Base-by-base conservation (phyloP, 2,329 filamentous ascomycete genomes). In the Fusarium luffae region DNA sequence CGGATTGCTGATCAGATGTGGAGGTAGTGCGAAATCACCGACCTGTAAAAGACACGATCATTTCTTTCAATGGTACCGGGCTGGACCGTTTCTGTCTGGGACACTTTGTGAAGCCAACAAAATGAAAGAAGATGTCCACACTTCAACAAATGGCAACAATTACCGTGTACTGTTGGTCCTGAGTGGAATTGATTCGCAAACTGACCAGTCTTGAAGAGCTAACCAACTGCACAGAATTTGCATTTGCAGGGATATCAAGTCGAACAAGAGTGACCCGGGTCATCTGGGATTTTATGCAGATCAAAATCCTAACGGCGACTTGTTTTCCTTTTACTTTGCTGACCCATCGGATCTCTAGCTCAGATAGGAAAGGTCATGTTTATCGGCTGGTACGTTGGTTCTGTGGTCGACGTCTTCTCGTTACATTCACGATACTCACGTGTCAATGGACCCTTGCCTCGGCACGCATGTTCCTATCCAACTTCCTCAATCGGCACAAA, bases 401-500 rank as follows among this genome's bases (percentile, higher is more conserved):
- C 58, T 30, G 13, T 51, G 58, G 48, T 64, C 49, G 42, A 63
- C 59, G 63, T 59, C 61, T 60, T n/a, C 25, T 66, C 54, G 41
- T 34, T 10, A 16, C 60, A 66, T 37, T 41, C 34, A 41, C 34
- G n/a, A 52, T 13, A 21, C 62, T 66, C 63, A 66, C 63, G 30
- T 66, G 63, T 54, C 8, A 49, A 51, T 11, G 34, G 28, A 46
- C 34, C 57, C 19, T 59, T 59, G 60, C 63, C 63, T 66, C 63
- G 63, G 63, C 62, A 61, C 32, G 49, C n/a, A 52, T 28, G 25
- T 30, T 30, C 30, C 54, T 48, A 41, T 48, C 30, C 54, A 66
- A 27, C 63, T 66, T 66, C 61, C 61, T 61, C 37, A 66, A 60
- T 49, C 9, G 48, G 62, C 19, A 66, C 40, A 61, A 55, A 44